Percentiles rank a stretch among this genome's conserved stretches.
Evolutionary conservation across 1,284 basidiomycete genomes (phyloP).

Genomic region (Rugosomyces carneus): DNA sequence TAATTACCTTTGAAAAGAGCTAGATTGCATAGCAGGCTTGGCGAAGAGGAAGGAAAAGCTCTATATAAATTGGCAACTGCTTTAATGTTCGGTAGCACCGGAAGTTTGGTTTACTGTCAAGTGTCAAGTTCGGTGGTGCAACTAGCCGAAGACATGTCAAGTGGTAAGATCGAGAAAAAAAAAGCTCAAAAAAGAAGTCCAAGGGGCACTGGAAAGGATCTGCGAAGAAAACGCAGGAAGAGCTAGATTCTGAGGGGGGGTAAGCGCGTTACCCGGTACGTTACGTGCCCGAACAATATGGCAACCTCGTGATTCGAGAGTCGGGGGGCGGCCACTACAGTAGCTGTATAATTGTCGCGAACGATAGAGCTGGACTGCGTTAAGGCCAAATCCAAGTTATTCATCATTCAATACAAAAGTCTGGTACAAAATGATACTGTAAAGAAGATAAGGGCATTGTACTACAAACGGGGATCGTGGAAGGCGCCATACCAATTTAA

Average conservation of each 20-base stretch:
- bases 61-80: conserved; percentile 1
- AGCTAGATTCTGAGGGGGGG: conserved; percentile 5
- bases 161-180: conserved; percentile 2
- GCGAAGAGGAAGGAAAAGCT: conserved; percentile 1
- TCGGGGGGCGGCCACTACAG: too few species aligned
- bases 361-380: neutral
- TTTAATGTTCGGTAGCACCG: neutral
- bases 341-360: too few species aligned
- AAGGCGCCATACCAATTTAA: neutral
- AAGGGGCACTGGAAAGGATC: conserved; percentile 14
- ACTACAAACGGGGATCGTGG: too few species aligned
- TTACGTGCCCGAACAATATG: neutral
- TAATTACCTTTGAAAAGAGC: conserved; percentile 15
- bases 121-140: conserved; percentile 1
- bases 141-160: conserved; percentile 15
- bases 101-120: conserved; percentile 5
- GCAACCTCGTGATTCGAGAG: neutral
- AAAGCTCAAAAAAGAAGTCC: conserved; percentile 13
- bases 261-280: neutral
- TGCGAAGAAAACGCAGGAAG: conserved; percentile 14
- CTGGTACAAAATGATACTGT: neutral
- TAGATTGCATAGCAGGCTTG: conserved; percentile 1
- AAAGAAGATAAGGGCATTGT: too few species aligned
- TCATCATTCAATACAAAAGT: neutral
- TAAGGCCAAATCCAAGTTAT: neutral